Evolutionary conservation across 1,284 basidiomycete species (phyloP), one percentile per base, ranked within the genome.

Genomic region (Psilocybe mexicana): DNA sequence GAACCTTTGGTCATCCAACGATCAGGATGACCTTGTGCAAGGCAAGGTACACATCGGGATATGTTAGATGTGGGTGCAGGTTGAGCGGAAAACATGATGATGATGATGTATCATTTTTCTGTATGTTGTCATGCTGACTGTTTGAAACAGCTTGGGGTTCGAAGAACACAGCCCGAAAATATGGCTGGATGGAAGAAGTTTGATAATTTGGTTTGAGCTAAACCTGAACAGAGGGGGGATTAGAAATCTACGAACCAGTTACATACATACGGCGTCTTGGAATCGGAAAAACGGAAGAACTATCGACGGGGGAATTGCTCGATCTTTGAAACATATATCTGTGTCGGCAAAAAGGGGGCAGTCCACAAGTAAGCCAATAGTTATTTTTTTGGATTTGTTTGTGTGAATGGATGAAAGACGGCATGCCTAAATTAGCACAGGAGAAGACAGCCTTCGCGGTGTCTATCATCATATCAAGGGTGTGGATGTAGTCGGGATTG

Each of bases 361-460:
- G 54, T 33, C 8, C 30, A 33, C 30, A 43, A 33, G 18, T 30
- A 23, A 54, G 46, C 14, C 28, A 11, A 18, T 18, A 18, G 18
- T 18, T 18, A 18, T 18, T 18, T 60, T 60, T 58, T 46, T 38
- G 30, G 18, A 18, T 18, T 18, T 18, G 43, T 30, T 28, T 55
- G 40, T 50, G 45, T 54, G 52, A 48, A 51, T n/a, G 26, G 42
- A n/a, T 33, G 18, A 40, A 30, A 26, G 46, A 40, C 38, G 35
- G 46, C 46, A 49, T 48, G 48, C 58, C 53, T 56, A 58, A 45
- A 46, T 55, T 45, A 43, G 56, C 28, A 61, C 56, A 61, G 51
- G 60, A 58, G 60, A 55, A 52, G 60, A 55, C 56, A 61, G 59
- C 28, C 43, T 54, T 52, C 53, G 54, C 49, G 53, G 52, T 52